Percentiles rank a stretch among this genome's conserved stretches.
Evolutionary conservation across 192 early-diverging fungal species (phyloP).

Genomic region (Podila epicladia): DNA sequence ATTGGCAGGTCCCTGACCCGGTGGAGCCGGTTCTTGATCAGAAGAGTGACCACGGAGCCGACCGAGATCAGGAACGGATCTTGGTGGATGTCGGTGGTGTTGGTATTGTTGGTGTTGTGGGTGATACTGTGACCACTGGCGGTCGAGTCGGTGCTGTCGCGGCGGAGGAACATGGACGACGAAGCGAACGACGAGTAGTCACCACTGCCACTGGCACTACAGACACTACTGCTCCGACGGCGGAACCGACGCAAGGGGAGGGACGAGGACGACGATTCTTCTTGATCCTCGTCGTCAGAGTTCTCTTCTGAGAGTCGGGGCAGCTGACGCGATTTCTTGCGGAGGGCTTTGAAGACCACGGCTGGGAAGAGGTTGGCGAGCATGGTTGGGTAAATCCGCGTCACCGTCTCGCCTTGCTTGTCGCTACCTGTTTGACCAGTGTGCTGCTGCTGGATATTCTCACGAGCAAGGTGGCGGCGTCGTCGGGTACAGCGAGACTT

Average conservation of each 20-base stretch:
- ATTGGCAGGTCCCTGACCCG: constrained; percentile 41
- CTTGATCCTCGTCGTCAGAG: constrained; percentile 2
- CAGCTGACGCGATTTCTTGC: constrained; percentile 24
- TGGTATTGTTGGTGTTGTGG: background rate
- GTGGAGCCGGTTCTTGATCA: constrained; percentile 26
- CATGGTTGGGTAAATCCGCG: constrained; percentile 26
- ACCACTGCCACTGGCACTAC: background rate
- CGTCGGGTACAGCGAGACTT: background rate
- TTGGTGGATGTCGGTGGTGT: background rate
- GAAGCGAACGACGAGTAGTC: background rate
- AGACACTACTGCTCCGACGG: background rate
- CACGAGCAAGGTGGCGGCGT: background rate
- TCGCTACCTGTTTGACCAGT: background rate
- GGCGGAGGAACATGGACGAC: too few relatives aligned
- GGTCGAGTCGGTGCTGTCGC: background rate
- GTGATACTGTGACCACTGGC: background rate
- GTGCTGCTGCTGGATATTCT: background rate
- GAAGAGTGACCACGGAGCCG: constrained; percentile 7
- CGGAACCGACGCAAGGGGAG: background rate
- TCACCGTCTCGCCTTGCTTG: background rate
- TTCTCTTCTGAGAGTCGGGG: constrained; percentile 37
- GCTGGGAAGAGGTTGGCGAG: constrained; percentile 36
- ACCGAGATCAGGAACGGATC: constrained; percentile 24
- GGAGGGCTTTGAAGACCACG: constrained; percentile 35
- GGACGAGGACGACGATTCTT: background rate